These are phyloP conservation scores for Haberlea rhodopensis DNA, from an alignment of 257 asterid genomes.

Conservation along the genomic window DNA sequence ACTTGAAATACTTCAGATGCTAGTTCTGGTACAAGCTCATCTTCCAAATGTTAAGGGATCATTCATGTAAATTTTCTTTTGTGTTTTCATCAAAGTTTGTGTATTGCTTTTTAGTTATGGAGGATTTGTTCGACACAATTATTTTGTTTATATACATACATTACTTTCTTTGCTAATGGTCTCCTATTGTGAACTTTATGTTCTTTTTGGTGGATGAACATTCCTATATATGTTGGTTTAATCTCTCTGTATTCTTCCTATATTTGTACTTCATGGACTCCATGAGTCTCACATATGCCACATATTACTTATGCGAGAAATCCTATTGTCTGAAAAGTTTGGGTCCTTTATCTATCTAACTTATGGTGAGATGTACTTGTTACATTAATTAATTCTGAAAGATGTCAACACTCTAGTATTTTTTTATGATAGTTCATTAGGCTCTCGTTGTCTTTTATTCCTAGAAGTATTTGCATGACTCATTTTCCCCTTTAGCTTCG, in stretches of 20 bases:
- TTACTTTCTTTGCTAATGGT: conserved; percentile 10
- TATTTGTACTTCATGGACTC: conserved; percentile 18
- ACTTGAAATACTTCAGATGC: not conserved
- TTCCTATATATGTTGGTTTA: conserved; percentile 1
- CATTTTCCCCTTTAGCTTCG: conserved; percentile 21
- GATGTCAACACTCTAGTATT: not conserved
- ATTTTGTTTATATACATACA: too few species aligned
- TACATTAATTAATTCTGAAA: conserved; percentile 4
- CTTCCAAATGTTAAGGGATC: conserved; percentile 12
- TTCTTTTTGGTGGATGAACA: not conserved
- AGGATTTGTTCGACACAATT: not conserved
- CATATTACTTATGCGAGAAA: conserved; percentile 3
- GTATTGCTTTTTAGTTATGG: not conserved
- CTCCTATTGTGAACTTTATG: not conserved
- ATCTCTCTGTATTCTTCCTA: conserved; percentile 12
- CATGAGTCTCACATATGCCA: too few species aligned
- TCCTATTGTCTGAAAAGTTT: not conserved
- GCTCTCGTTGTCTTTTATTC: conserved; percentile 9
- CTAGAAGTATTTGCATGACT: conserved; percentile 13
- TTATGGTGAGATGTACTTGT: conserved; percentile 15
- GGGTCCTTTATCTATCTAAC: conserved; percentile 2
- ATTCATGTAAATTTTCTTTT: conserved; percentile 1
- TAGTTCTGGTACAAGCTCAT: conserved; percentile 13
- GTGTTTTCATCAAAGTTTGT: not conserved
- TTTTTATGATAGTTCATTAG: conserved; percentile 15